Percentiles rank a stretch among this genome's conserved stretches.
Evolutionary conservation across 179 eudicot genomes (phyloP).

Genomic region (Carnegiea gigantea): DNA sequence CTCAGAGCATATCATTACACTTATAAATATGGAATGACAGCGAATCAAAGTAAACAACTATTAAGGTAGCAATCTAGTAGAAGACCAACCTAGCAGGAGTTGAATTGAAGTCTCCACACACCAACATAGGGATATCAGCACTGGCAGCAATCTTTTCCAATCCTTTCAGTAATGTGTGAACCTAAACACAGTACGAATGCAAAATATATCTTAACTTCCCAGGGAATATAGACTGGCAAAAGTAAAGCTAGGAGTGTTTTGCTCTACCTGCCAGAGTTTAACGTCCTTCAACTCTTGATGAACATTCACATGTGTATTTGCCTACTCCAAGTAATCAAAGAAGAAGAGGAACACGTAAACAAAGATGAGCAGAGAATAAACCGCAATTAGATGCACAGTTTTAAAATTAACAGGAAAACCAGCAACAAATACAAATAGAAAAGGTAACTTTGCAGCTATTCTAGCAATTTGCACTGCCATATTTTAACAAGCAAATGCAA

Average conservation of each 20-base stretch:
- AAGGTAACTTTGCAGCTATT: no score
- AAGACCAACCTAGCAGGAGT: constrained; percentile 48
- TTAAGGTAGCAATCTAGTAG: constrained; percentile 6
- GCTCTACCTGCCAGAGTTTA: constrained; percentile 92
- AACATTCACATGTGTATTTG: constrained; percentile 94
- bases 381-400: neutral
- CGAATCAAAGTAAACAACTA: neutral
- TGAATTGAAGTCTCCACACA: constrained; percentile 96
- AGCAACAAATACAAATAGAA: neutral
- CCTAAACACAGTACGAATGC: constrained; percentile 42
- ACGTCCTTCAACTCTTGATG: constrained; percentile 92
- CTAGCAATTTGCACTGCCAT: no score
- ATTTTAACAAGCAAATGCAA: no score
- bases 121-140: constrained; percentile 97
- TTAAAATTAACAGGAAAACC: neutral
- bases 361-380: neutral
- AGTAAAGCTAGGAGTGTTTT: neutral
- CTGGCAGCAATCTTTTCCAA: constrained; percentile 94
- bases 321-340: constrained; percentile 46
- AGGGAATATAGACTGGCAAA: neutral
- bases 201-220: neutral
- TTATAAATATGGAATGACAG: neutral
- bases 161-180: constrained; percentile 90
- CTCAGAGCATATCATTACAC: neutral
- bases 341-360: neutral